Conservation (phyloP, 306 rosid species). For the Aeschynomene evenia region DNA sequence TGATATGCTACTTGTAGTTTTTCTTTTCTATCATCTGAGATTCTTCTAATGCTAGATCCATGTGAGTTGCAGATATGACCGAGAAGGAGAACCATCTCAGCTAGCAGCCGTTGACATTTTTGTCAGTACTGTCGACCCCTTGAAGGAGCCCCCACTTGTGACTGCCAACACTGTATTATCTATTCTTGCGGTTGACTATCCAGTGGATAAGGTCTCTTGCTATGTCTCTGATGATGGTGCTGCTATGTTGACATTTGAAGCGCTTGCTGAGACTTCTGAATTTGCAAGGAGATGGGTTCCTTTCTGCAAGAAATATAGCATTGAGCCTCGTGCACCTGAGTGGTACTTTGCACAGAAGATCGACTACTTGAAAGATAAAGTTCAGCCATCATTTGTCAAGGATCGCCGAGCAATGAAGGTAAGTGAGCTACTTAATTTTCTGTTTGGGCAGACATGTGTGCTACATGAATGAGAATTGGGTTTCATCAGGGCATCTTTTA, state of each 20-base stretch:
- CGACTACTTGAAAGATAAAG: constrained; percentile 95
- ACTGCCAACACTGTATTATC: constrained; percentile 96
- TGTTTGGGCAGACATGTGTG: neutral
- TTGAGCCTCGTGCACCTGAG: constrained; percentile 98
- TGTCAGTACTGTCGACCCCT: constrained; percentile 96
- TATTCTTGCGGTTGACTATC: constrained; percentile 94
- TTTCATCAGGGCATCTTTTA: constrained; percentile 12
- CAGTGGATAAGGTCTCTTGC: constrained; percentile 97
- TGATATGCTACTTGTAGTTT: neutral
- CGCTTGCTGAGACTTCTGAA: constrained; percentile 88
- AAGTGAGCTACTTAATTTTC: constrained; percentile 21
- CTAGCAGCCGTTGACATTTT: constrained; percentile 94
- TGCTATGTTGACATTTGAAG: constrained; percentile 97
- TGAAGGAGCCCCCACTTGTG: constrained; percentile 97
- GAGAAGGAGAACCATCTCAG: constrained; percentile 91
- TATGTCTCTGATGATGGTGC: constrained; percentile 98
- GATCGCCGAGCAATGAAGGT: constrained; percentile 99
- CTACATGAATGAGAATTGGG: neutral
- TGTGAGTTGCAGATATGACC: constrained; percentile 73
- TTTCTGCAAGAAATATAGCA: constrained; percentile 72
- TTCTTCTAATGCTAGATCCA: constrained; percentile 24
- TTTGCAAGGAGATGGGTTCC: constrained; percentile 97
- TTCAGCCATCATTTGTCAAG: constrained; percentile 89
- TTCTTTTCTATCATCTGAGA: constrained; percentile 17
- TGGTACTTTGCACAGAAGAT: constrained; percentile 96